Base-by-base conservation (phyloP, 2,329 filamentous ascomycete species). In the Zopfia rhizophila region DNA sequence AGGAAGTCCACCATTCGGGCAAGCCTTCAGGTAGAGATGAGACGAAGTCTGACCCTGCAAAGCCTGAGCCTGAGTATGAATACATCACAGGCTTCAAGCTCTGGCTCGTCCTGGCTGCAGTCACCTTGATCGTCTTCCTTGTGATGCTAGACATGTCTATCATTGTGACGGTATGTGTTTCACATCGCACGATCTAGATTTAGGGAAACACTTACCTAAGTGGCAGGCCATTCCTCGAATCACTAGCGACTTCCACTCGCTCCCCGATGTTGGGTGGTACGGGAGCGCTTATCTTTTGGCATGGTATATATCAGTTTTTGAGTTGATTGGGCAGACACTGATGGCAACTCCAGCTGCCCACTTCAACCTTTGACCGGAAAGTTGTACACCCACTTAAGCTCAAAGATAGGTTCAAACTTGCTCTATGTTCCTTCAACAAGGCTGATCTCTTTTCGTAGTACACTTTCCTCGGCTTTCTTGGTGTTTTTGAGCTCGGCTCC, bases 331-430 rank as follows among this genome's bases (percentile, higher is more conserved):
- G n/a, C n/a, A n/a, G n/a, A n/a, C n/a, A n/a, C n/a, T 4, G 10
- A 14, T 19, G 14, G 8, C 16, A 14, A 33, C 17, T 22, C 13
- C 14, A 12, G 47, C 33, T 47, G 50, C 11, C 35, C 53, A 3
- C 44, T 58, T 5, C 55, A 58, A 29, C 57, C 57, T 12, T 43
- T 63, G 16, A 50, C 53, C 10, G 59, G 59, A 7, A 62, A 59
- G 30, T 30, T 62, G 3, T 60, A 56, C 31, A 55, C 52, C 3
- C 29, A 50, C 21, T 31, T 54, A 29, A 40, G 22, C 13, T 17
- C 30, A n/a, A 56, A 51, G 37, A 32, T 41, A 25, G 10, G 8
- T 11, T 28, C 19, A 11, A 8, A 8, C n/a, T 8, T 8, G 8
- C 24, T n/a, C 24, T 27, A 27, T 27, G 8, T 8, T 27, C 8